Conservation (phyloP, 2,329 filamentous ascomycete species). For the Paracoccidioides lutzii region DNA sequence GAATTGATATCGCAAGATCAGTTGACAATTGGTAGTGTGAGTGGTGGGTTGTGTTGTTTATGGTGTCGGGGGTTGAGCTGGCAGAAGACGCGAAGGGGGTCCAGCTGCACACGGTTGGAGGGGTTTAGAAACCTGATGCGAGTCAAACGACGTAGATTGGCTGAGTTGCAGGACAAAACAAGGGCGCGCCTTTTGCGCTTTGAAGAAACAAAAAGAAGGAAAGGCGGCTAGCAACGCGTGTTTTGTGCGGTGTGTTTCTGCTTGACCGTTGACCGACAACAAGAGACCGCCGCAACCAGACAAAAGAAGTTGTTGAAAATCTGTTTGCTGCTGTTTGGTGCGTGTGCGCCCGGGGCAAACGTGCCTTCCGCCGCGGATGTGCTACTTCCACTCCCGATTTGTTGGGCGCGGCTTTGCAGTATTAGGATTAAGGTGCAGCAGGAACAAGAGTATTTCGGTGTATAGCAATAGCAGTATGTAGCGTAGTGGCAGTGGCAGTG, state of each 20-base stretch:
- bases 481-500: too few relatives aligned
- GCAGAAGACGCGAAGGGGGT: neutral
- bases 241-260: neutral
- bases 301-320: neutral
- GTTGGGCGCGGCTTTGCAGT: neutral
- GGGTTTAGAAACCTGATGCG: neutral
- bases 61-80: neutral
- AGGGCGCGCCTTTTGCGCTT: too few relatives aligned
- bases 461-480: too few relatives aligned
- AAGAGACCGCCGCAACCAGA: neutral
- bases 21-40: neutral
- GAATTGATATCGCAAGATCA: neutral
- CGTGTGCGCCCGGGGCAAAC: neutral
- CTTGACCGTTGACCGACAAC: slow-evolving; percentile 1
- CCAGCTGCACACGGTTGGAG: neutral
- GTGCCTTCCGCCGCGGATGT: neutral
- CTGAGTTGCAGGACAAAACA: neutral
- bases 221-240: neutral
- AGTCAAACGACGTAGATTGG: neutral
- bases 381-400: neutral
- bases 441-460: too few relatives aligned
- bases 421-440: too few relatives aligned
- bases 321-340: neutral
- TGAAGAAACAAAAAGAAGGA: neutral
- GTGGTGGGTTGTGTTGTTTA: neutral